These are phyloP conservation scores for Solanum okadae DNA, from an alignment of 257 asterid species.

Conservation along the genomic window DNA sequence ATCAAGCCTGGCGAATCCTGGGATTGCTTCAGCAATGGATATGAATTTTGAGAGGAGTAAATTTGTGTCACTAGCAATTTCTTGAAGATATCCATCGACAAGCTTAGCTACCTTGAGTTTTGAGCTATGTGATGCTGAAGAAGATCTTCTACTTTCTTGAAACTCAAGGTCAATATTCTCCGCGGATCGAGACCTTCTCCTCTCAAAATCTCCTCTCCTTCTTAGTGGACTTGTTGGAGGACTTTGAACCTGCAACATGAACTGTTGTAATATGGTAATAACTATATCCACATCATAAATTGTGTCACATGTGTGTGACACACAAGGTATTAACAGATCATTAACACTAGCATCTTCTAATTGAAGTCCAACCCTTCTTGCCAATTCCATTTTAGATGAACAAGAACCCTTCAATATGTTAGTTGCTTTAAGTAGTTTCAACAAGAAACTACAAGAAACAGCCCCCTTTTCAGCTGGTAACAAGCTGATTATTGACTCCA, in stretches of 20 bases:
- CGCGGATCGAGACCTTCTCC: constrained; percentile 81
- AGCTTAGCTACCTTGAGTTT: constrained; percentile 78
- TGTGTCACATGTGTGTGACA: constrained; percentile 15
- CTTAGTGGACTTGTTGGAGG: constrained; percentile 78
- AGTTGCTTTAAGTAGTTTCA: constrained; percentile 71
- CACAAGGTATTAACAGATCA: constrained; percentile 62
- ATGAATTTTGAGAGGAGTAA: constrained; percentile 50
- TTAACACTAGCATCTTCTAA: constrained; percentile 64
- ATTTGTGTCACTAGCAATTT: constrained; percentile 49
- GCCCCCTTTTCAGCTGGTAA: constrained; percentile 63
- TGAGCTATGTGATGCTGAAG: constrained; percentile 74
- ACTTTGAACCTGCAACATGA: constrained; percentile 66
- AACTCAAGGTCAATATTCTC: constrained; percentile 64
- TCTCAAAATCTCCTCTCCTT: constrained; percentile 29
- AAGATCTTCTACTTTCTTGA: constrained; percentile 70
- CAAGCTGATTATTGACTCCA: constrained; percentile 78
- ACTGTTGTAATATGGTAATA: constrained; percentile 51
- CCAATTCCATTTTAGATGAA: constrained; percentile 61
- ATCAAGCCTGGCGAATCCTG: constrained; percentile 66
- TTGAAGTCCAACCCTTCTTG: constrained; percentile 50
- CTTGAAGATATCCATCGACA: constrained; percentile 63
- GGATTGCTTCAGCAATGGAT: constrained; percentile 59
- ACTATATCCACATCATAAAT: constrained; percentile 58
- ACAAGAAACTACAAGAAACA: constrained; percentile 69
- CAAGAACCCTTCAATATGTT: constrained; percentile 57